Evolutionary conservation across 1,284 basidiomycete species (phyloP), one percentile per base, ranked within the genome.

Genomic region (Heterobasidion parviporum): DNA sequence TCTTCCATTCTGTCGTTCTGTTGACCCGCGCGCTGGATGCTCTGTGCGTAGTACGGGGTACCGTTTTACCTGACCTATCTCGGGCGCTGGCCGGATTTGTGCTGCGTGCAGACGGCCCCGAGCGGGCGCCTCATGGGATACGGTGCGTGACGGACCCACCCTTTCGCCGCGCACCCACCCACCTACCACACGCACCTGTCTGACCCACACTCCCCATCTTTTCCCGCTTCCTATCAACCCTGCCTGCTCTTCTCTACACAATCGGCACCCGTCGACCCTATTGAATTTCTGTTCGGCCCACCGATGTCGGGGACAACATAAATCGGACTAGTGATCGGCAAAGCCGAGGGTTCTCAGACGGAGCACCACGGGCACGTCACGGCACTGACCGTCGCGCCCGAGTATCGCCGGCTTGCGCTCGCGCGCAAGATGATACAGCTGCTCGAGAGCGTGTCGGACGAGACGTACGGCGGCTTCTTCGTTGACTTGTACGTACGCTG

Each of bases 301-400:
- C 43, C 16, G 26, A 26, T 26, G 26, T 26, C 26, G 26, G 26
- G 26, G 26, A 26, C 26, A 26, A 53, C 51, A 36, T 49, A 52
- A 10, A 36, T 16, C 32, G 38, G 41, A 46, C 33, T 58, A 94
- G 92, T 94, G 56, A 75, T 94, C 56, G 92, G 91, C 35, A 94
- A 94, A 67, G 89, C 89, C 1, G 92, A 94, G 69, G 92, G 92
- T 7, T 59, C 69, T 12, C 74, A 76, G 1, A 59, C 69, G 1
- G 92, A 94, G 64, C 92, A 87, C 82, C 92, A 94, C 63, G 92
- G 90, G 0, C 93, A 96, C 66, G 87, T 96, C 62, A 96, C 94
- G 1, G 92, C 93, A 0, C 78, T 96, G 54, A 92, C 92, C 2
- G 92, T 96, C 53, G 91, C 94, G 0, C 94, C 94, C 16, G 89